Conservation (phyloP, 2,329 filamentous ascomycete species). For the Eurotiales sp. region DNA sequence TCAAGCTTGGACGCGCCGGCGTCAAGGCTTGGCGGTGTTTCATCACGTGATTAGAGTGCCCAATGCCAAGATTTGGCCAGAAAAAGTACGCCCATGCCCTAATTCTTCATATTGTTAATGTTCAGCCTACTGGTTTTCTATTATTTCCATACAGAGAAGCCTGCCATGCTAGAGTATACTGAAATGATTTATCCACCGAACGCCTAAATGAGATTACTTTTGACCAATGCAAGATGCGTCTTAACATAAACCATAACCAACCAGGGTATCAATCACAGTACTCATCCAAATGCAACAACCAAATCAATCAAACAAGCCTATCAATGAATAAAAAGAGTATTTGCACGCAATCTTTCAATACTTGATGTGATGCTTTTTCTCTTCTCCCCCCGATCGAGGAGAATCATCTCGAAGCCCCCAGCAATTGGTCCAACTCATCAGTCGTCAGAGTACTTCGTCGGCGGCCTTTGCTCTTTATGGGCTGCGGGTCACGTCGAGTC, state of each 20-base stretch:
- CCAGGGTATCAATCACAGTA: conserved; percentile 12
- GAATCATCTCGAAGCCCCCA: conserved; percentile 24
- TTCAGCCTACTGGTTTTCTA: no score
- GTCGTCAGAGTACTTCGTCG: conserved; percentile 44
- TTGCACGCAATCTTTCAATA: no score
- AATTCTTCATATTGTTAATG: no score
- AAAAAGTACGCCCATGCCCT: no score
- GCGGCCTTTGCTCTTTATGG: conserved; percentile 18
- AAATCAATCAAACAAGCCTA: conserved; percentile 1
- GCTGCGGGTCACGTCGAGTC: conserved; percentile 19
- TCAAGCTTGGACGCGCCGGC: not conserved
- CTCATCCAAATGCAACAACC: conserved; percentile 11
- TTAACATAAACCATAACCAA: not conserved
- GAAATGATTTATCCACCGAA: no score
- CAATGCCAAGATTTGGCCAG: conserved; percentile 14
- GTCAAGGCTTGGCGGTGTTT: not conserved
- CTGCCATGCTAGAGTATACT: no score
- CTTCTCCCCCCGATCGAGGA: not conserved
- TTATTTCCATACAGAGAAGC: no score
- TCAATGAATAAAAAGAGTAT: no score
- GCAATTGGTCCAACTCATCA: conserved; percentile 41
- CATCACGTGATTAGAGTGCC: conserved; percentile 18
- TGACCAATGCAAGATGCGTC: not conserved
- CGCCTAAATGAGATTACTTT: not conserved
- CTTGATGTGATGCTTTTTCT: no score